Conservation (phyloP, 495 filamentous ascomycete species). For the Penicillium bovifimosum region DNA sequence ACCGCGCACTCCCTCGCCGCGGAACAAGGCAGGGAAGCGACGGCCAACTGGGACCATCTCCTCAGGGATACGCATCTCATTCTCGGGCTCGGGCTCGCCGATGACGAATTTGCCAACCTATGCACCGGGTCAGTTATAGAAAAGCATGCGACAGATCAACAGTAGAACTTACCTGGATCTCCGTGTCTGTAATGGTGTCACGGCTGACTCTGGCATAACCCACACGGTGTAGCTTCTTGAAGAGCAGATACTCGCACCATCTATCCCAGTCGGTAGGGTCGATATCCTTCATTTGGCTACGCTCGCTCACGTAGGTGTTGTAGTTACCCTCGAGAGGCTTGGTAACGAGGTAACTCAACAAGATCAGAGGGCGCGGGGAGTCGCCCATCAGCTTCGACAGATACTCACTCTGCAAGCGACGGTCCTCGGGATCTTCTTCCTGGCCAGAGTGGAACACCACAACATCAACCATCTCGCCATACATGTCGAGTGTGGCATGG, state of each 20-base stretch:
- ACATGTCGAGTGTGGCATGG: constrained; percentile 88
- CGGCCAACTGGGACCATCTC: constrained; percentile 67
- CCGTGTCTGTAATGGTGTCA: constrained; percentile 92
- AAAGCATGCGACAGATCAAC: neutral
- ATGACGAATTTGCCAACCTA: constrained; percentile 91
- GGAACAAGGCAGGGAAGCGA: constrained; percentile 84
- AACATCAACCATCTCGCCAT: constrained; percentile 85
- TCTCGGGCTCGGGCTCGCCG: constrained; percentile 59
- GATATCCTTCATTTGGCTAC: constrained; percentile 91
- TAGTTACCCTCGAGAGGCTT: constrained; percentile 91
- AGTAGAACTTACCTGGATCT: constrained; percentile 70
- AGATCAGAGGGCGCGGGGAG: constrained; percentile 71
- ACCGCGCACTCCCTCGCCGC: constrained; percentile 78
- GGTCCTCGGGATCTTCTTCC: constrained; percentile 94
- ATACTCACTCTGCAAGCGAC: constrained; percentile 82
- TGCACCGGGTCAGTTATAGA: constrained; percentile 5
- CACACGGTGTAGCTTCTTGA: constrained; percentile 77
- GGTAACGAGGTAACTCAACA: constrained; percentile 90
- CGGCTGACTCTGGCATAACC: constrained; percentile 89
- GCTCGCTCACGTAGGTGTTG: constrained; percentile 86
- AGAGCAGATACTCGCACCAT: constrained; percentile 99
- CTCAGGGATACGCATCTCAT: constrained; percentile 53
- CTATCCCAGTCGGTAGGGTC: constrained; percentile 91
- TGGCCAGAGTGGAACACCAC: constrained; percentile 99
- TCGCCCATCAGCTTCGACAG: constrained; percentile 83